These are phyloP conservation scores for Paramecium octaurelia DNA, from an alignment of 73 alveolate genomes.

Conservation along the genomic window DNA sequence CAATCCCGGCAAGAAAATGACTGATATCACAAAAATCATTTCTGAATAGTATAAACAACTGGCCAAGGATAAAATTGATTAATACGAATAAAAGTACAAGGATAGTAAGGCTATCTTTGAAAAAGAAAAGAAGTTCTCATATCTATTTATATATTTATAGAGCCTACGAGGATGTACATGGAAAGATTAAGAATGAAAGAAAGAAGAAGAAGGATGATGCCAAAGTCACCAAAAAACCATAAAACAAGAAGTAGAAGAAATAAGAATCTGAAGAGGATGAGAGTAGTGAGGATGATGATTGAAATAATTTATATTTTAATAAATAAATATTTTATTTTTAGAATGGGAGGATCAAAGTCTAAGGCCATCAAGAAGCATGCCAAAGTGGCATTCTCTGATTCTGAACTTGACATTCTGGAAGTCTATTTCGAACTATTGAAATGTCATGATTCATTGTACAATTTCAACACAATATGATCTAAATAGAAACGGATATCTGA, in stretches of 20 bases:
- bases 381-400: slow-evolving; percentile 9
- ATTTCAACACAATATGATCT: neutral
- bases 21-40: slow-evolving; percentile 37
- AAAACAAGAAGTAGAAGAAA: neutral
- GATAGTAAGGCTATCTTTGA: slow-evolving; percentile 30
- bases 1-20: slow-evolving; percentile 50
- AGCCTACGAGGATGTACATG: slow-evolving; percentile 14
- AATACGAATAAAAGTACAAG: slow-evolving; percentile 19
- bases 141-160: neutral
- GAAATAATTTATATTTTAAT: neutral
- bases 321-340: neutral
- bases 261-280: neutral
- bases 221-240: neutral
- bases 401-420: neutral
- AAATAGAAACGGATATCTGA: slow-evolving; percentile 34
- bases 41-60: slow-evolving; percentile 47
- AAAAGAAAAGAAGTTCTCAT: slow-evolving; percentile 22
- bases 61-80: neutral
- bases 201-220: slow-evolving; percentile 6
- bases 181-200: slow-evolving; percentile 36
- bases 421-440: neutral
- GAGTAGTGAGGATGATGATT: slow-evolving; percentile 25
- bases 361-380: slow-evolving; percentile 10
- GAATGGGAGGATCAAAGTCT: slow-evolving; percentile 44
- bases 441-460: neutral